Base-by-base conservation (phyloP, 495 filamentous ascomycete species). In the Pseudoneurospora amorphoporcata region DNA sequence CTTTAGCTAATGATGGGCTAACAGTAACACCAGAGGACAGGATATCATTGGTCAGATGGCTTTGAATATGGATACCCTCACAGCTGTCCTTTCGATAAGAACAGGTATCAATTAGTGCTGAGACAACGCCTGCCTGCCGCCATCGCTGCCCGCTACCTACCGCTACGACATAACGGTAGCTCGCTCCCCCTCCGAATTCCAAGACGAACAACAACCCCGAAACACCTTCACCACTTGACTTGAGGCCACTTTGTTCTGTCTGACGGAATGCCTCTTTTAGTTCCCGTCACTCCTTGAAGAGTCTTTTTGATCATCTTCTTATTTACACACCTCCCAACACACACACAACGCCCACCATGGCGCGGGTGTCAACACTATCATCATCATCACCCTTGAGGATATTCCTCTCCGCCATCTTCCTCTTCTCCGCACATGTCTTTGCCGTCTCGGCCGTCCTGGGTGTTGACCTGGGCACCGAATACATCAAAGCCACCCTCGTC, bases 401-500 rank as follows among this genome's bases (percentile, higher is more conserved):
- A 68, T 75, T 88, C 69, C 75, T 87, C 69, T 83, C 80, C 70
- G 76, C 84, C 71, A 73, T 87, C 73, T 83, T 84, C 74, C 74
- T 88, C 42, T 85, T 87, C 72, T 82, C 83, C 65, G 78, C 83
- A 39, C 82, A 84, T 69, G 86, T 83, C 61, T 82, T 85, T 58
- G 87, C 87, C 76, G 80, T 83, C 73, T 86, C 91, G 45, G 91
- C 91, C 58, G 94, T 99, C 65, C 84, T 99, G 23, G 95, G 95
- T 43, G 86, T 99, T 75, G 95, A 99, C 83, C 86, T 99, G 14
- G 95, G 95, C 69, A 98, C 97, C 65, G 94, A 97, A 83, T 98
- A 97, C 82, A 90, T 99, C 80, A 99, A 98, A 86, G 95, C 95
- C 17, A 90, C 93, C 3, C 88, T 98, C 39, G 95, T 99, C 73